Evolutionary conservation across 129 eudicot genomes (phyloP).

Genomic region (Chrysanthemum seticuspe): DNA sequence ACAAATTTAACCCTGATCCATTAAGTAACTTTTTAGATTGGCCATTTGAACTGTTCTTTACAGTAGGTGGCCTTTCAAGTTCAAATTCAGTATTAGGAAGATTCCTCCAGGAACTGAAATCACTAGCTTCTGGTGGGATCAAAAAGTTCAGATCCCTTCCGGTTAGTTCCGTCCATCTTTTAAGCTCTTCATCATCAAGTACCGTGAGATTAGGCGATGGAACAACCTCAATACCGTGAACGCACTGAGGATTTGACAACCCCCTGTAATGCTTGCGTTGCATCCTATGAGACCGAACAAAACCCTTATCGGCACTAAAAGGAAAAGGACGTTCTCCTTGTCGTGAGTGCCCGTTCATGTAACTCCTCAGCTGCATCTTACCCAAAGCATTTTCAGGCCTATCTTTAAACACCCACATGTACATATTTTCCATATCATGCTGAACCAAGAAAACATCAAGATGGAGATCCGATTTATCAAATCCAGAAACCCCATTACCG

Average conservation of each 20-base stretch:
- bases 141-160: conserved; percentile 67
- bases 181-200: conserved; percentile 67
- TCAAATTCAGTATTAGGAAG: conserved; percentile 75
- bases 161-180: conserved; percentile 80
- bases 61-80: conserved; percentile 49
- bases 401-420: conserved; percentile 95
- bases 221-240: conserved; percentile 82
- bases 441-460: conserved; percentile 90
- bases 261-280: conserved; percentile 90
- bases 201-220: conserved; percentile 46
- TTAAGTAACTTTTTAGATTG: conserved; percentile 64
- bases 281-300: conserved; percentile 86
- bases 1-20: conserved; percentile 66
- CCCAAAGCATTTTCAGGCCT: conserved; percentile 84
- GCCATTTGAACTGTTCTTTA: conserved; percentile 38
- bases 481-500: conserved; percentile 72
- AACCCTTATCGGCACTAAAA: conserved; percentile 78
- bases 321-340: conserved; percentile 94
- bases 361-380: conserved; percentile 91
- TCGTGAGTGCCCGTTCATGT: conserved; percentile 94
- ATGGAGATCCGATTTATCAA: conserved; percentile 70
- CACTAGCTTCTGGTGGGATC: conserved; percentile 74
- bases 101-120: conserved; percentile 78
- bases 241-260: conserved; percentile 85
- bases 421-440: conserved; percentile 96